Evolutionary conservation across 352 stramenopile species (phyloP).

Genomic region (Globisporangium sylvaticum): DNA sequence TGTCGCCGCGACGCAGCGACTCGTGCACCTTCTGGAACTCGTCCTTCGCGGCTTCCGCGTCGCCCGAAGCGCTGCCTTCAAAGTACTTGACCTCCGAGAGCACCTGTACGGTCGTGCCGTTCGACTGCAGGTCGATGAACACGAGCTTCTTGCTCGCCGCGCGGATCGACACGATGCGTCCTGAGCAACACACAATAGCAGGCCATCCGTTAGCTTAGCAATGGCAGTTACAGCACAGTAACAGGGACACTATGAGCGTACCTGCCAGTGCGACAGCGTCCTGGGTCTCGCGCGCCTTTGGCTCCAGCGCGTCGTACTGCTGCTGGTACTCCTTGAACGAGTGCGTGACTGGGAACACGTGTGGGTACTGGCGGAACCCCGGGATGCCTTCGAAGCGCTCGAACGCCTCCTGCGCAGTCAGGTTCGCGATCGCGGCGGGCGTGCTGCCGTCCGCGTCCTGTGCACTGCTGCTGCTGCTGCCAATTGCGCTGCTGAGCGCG

Average conservation of each 20-base stretch:
- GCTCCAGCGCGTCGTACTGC: constrained; percentile 45
- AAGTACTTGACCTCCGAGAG: constrained; percentile 77
- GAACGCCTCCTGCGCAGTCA: constrained; percentile 32
- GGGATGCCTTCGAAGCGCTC: constrained; percentile 54
- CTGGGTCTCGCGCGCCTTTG: constrained; percentile 55
- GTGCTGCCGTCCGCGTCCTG: background rate
- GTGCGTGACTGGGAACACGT: constrained; percentile 67
- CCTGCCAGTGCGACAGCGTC: constrained; percentile 56
- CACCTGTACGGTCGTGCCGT: constrained; percentile 68
- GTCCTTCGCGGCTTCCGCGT: constrained; percentile 33
- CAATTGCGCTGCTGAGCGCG: background rate
- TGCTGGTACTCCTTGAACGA: constrained; percentile 54
- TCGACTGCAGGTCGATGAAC: constrained; percentile 70
- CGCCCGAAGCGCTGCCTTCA: constrained; percentile 23
- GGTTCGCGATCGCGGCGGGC: constrained; percentile 8
- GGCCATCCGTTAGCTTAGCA: background rate
- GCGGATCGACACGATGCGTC: constrained; percentile 72
- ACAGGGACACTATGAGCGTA: constrained; percentile 10
- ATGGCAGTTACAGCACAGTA: constrained; percentile 3
- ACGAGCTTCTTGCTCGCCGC: constrained; percentile 81
- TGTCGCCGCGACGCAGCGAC: constrained; percentile 72
- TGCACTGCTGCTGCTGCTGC: background rate
- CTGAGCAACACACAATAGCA: constrained; percentile 12
- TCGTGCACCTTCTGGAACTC: constrained; percentile 65
- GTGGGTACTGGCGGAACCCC: constrained; percentile 56